phyloP scores from a whole-genome alignment of 805 yeast genomes.

The Sugiyamaella floridensis region DNA sequence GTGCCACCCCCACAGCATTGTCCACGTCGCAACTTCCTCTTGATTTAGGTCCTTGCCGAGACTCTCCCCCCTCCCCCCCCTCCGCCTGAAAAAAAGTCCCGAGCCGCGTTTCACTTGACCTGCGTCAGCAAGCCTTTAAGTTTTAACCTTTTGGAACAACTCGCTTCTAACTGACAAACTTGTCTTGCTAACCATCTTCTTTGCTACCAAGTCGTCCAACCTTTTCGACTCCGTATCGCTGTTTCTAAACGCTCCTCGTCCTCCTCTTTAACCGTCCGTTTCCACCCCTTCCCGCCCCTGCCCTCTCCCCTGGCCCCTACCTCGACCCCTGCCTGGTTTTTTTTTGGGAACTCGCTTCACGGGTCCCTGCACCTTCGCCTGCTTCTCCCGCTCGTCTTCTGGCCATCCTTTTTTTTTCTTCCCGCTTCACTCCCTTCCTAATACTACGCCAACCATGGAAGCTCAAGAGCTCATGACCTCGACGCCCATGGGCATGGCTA shows the following conservation, averaged over 20 bases:
- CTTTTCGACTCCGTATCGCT: not conserved
- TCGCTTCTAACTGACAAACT: no score
- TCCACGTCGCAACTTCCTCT: no score
- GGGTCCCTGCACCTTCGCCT: not conserved
- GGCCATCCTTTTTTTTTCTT: not conserved
- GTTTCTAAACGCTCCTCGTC: not conserved
- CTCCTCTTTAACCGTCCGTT: not conserved
- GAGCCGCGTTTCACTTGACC: no score
- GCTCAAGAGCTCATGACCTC: conserved; percentile 2
- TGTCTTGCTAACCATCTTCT: no score
- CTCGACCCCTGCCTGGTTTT: not conserved
- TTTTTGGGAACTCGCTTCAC: not conserved
- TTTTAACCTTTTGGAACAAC: no score
- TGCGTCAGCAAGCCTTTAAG: no score
- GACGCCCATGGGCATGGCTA: conserved; percentile 6
- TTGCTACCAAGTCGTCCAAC: no score
- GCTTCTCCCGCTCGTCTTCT: not conserved
- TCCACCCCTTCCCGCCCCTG: not conserved
- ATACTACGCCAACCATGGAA: not conserved
- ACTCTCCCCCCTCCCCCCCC: no score
- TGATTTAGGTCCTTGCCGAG: no score
- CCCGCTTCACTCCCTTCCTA: not conserved
- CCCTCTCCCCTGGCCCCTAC: not conserved
- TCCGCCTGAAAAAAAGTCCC: no score
- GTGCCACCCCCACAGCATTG: no score